These are phyloP conservation scores for Cyanophora paradoxa DNA, from an alignment of 78 protist genomes.

Conservation along the genomic window DNA sequence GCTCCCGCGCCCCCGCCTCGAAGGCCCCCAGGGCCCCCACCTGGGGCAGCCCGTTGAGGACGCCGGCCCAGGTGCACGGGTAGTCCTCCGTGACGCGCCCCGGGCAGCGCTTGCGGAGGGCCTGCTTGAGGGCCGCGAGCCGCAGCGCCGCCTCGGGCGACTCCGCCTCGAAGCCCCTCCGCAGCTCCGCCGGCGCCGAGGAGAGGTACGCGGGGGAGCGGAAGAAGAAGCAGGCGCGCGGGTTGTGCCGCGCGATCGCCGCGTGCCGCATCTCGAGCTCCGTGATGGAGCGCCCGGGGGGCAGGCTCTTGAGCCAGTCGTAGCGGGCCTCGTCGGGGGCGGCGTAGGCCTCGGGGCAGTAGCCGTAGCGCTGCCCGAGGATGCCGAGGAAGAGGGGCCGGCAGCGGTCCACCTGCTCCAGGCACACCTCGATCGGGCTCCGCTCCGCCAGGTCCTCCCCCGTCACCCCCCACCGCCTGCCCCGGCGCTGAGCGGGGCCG, in stretches of 20 bases:
- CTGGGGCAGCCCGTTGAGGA: conserved; percentile 7
- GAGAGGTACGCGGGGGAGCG: conserved; percentile 14
- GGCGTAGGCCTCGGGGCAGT: background rate
- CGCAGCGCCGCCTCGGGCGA: background rate
- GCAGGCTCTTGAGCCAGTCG: background rate
- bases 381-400: conserved; percentile 68
- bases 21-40: background rate
- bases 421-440: conserved; percentile 36
- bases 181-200: conserved; percentile 26
- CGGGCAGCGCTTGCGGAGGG: background rate
- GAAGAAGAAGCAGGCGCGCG: conserved; percentile 44
- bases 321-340: background rate
- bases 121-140: conserved; percentile 19
- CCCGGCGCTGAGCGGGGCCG: too few species aligned
- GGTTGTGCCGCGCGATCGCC: background rate
- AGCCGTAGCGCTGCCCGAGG: conserved; percentile 70
- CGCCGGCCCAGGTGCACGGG: conserved; percentile 30
- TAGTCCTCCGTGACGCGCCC: conserved; percentile 8
- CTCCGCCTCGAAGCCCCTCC: conserved; percentile 21
- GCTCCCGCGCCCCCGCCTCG: too few species aligned
- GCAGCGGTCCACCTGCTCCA: conserved; percentile 65
- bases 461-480: conserved; percentile 84
- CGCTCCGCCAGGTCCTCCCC: conserved; percentile 29
- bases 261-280: conserved; percentile 57
- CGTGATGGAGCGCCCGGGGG: conserved; percentile 48